These are phyloP conservation scores for Nephelium lappaceum DNA, from an alignment of 345 rosid genomes.

Conservation along the genomic window DNA sequence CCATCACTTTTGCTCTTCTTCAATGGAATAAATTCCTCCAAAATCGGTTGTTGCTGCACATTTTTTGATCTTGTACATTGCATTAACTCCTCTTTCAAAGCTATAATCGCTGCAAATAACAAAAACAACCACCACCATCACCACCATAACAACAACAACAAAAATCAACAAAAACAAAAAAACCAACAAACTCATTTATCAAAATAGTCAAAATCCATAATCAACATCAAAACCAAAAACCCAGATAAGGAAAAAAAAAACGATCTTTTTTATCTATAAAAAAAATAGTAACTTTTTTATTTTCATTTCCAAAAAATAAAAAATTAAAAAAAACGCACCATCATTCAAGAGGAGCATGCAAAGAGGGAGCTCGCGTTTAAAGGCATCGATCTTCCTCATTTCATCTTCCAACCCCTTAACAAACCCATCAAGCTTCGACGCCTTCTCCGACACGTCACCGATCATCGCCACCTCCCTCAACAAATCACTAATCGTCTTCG, in stretches of 20 bases:
- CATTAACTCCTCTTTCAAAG: constrained; percentile 52
- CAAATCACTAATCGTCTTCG: constrained; percentile 58
- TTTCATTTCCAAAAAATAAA: neutral
- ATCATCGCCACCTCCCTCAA: constrained; percentile 50
- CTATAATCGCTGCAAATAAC: constrained; percentile 65
- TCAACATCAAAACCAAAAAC: constrained; percentile 9
- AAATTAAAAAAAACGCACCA: constrained; percentile 54
- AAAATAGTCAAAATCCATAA: neutral
- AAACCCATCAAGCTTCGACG: constrained; percentile 49
- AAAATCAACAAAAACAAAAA: neutral
- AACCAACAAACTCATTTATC: neutral
- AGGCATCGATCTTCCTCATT: constrained; percentile 74
- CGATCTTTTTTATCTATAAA: neutral
- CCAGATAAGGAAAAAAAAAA: neutral
- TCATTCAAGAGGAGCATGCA: constrained; percentile 74
- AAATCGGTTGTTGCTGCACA: constrained; percentile 62
- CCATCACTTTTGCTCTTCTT: constrained; percentile 35
- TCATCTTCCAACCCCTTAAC: constrained; percentile 71
- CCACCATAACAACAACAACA: constrained; percentile 9
- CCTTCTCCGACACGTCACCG: constrained; percentile 46
- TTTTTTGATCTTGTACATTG: constrained; percentile 38
- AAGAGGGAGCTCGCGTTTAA: constrained; percentile 84
- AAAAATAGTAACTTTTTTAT: neutral
- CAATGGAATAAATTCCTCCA: constrained; percentile 76
- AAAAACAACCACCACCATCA: constrained; percentile 17